Evolutionary conservation across 1,139 yeast genomes (phyloP), one percentile per base, ranked within the genome.

Genomic region (Suzukiozyma palmioleophila): DNA sequence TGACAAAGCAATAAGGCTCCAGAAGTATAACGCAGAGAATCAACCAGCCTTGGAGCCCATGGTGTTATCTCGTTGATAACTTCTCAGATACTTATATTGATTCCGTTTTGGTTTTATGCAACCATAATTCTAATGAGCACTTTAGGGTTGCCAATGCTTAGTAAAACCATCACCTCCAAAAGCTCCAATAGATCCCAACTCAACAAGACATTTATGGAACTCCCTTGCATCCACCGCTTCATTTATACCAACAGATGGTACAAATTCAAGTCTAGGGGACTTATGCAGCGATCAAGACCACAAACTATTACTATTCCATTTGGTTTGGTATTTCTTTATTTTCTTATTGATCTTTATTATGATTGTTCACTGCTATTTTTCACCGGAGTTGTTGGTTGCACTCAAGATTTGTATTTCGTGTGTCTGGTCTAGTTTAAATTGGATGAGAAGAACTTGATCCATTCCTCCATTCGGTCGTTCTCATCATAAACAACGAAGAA

Each of bases 31-130:
- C 38, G 47, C 46, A 33, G 46, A 54, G 22, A 54, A 58, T 46
- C 68, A 62, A 43, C 65, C 58, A 12, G 67, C 69, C 1, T 52
- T 64, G 41, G 69, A 69, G 0, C 49, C 69, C 18, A 61, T 64
- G 62, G 60, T 66, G 49, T 37, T 64, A 69, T 44, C 52, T 64
- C 36, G 43, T 51, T 26, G 47, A 49, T 33, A 43, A 35, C 13
- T 45, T 46, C 30, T 42, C 45, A 37, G 39, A 45, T 4, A 37
- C 42, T 6, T 56, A 58, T 13, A 43, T 56, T 13, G 42, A 48
- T 8, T 41, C 48, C 24, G 63, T 60, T 43, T 42, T 64, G 30
- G 14, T 39, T 3, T 46, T 50, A 8, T 62, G 69, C 44, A 36
- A 41, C 8, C 31, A 42, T 5, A 48, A 40, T 48, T n/a, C n/a